Percentiles rank a stretch among this genome's conserved stretches.
Conservation (phyloP, 352 stramenopile genomes). For the Phytophthora cajani region DNA sequence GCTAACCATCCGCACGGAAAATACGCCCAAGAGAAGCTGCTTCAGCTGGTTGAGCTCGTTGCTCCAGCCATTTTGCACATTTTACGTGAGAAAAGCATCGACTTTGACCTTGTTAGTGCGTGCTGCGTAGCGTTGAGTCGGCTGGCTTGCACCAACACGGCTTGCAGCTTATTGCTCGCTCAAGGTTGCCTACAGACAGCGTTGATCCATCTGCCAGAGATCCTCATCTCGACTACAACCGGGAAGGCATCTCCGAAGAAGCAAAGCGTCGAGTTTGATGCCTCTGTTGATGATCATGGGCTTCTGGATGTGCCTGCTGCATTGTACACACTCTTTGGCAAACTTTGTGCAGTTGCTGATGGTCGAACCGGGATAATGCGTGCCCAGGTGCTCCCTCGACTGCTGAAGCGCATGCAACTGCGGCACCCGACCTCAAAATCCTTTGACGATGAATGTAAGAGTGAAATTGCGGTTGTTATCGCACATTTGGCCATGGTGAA, state of each 20-base stretch:
- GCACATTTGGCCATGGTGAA: slow-evolving; percentile 60
- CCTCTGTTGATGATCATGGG: slow-evolving; percentile 46
- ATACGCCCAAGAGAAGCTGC: slow-evolving; percentile 55
- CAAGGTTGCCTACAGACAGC: slow-evolving; percentile 66
- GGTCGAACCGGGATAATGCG: slow-evolving; percentile 63
- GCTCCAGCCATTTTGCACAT: slow-evolving; percentile 66
- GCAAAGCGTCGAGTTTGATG: slow-evolving; percentile 35
- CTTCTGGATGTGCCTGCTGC: slow-evolving; percentile 64
- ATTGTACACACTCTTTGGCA: slow-evolving; percentile 70
- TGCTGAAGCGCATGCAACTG: slow-evolving; percentile 80
- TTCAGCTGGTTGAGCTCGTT: slow-evolving; percentile 54
- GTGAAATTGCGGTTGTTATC: slow-evolving; percentile 68
- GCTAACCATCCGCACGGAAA: slow-evolving; percentile 35
- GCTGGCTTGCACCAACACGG: slow-evolving; percentile 62
- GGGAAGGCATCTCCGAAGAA: slow-evolving; percentile 18
- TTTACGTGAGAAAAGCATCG: slow-evolving; percentile 55
- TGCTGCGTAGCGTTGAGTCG: slow-evolving; percentile 71
- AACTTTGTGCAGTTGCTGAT: slow-evolving; percentile 67
- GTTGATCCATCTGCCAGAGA: slow-evolving; percentile 63
- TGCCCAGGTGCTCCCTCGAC: slow-evolving; percentile 64
- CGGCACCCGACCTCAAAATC: slow-evolving; percentile 16
- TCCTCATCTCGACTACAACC: slow-evolving; percentile 32
- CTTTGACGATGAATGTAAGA: slow-evolving; percentile 62
- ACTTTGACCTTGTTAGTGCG: slow-evolving; percentile 42
- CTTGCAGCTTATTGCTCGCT: slow-evolving; percentile 49